Conservation (phyloP, 257 asterid species). For the Ligustrum vulgare region DNA sequence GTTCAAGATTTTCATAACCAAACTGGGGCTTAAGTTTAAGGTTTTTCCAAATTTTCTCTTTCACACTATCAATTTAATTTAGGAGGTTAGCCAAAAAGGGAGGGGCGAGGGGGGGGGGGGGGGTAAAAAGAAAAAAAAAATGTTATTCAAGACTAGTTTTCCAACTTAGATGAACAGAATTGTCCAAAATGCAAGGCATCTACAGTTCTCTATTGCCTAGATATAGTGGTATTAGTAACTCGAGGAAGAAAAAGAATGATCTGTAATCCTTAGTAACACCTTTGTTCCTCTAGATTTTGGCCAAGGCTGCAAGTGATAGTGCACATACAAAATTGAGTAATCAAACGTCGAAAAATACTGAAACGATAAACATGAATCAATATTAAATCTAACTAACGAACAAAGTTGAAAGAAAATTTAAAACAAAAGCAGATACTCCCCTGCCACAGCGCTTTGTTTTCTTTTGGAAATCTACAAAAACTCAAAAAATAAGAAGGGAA, state of each 20-base stretch:
- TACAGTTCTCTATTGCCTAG: not conserved
- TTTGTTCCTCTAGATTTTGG: conserved; percentile 78
- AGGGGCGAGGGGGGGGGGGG: too few species aligned
- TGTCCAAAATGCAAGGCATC: conserved; percentile 2
- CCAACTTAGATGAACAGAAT: conserved; percentile 8
- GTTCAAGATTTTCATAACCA: too few species aligned
- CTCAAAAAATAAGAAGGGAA: too few species aligned
- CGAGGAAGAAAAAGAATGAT: conserved; percentile 30
- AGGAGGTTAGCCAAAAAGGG: not conserved
- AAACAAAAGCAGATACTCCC: too few species aligned
- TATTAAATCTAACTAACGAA: too few species aligned
- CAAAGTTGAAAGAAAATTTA: too few species aligned
- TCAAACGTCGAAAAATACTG: too few species aligned
- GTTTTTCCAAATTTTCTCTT: not conserved
- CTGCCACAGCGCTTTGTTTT: too few species aligned
- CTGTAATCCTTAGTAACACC: conserved; percentile 95
- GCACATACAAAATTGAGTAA: too few species aligned
- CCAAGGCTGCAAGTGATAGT: conserved; percentile 82
- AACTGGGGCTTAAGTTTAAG: too few species aligned
- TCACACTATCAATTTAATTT: not conserved
- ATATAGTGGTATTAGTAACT: conserved; percentile 13
- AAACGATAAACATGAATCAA: too few species aligned
- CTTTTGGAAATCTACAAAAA: too few species aligned
- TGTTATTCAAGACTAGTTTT: not conserved
- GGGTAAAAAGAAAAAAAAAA: not conserved